phyloP scores from a whole-genome alignment of 2,329 filamentous ascomycete genomes.

The Raffaelea arxii region DNA sequence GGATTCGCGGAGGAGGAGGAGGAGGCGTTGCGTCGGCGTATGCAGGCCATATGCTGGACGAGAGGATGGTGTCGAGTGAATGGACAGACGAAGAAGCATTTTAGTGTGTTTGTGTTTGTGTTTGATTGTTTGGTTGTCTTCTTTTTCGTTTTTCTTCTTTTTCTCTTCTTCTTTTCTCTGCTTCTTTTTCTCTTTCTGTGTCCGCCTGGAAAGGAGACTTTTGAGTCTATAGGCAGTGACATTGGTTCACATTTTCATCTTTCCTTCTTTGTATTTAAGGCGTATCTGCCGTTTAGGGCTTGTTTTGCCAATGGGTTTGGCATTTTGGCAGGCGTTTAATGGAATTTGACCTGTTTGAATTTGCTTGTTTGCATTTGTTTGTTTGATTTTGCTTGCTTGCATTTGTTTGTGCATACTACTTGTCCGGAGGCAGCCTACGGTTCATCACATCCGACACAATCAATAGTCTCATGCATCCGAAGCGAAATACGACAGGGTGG shows the following conservation, averaged over 20 bases:
- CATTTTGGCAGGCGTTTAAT: too few relatives aligned
- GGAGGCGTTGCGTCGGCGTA: slow-evolving; percentile 21
- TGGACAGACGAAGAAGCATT: slow-evolving; percentile 58
- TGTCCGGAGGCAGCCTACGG: too few relatives aligned
- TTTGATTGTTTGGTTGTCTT: neutral
- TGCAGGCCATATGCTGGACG: slow-evolving; percentile 39
- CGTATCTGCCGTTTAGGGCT: too few relatives aligned
- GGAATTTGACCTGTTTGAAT: too few relatives aligned
- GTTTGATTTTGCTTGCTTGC: neutral
- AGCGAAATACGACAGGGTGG: too few relatives aligned
- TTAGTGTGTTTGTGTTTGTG: slow-evolving; percentile 19
- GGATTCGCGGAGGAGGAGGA: slow-evolving; percentile 30
- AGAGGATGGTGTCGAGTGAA: slow-evolving; percentile 54
- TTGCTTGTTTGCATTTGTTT: neutral
- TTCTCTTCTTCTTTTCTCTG: slow-evolving; percentile 8
- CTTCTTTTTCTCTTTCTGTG: slow-evolving; percentile 2
- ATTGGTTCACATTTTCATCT: too few relatives aligned
- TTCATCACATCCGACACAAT: too few relatives aligned
- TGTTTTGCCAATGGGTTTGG: too few relatives aligned
- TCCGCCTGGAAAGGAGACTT: too few relatives aligned
- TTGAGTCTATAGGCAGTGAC: too few relatives aligned
- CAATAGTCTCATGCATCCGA: too few relatives aligned
- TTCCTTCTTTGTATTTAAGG: neutral
- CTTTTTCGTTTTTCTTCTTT: neutral
- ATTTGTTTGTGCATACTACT: neutral